phyloP scores from a whole-genome alignment of 2,329 filamentous ascomycete genomes.

The Diaporthe sp. region DNA sequence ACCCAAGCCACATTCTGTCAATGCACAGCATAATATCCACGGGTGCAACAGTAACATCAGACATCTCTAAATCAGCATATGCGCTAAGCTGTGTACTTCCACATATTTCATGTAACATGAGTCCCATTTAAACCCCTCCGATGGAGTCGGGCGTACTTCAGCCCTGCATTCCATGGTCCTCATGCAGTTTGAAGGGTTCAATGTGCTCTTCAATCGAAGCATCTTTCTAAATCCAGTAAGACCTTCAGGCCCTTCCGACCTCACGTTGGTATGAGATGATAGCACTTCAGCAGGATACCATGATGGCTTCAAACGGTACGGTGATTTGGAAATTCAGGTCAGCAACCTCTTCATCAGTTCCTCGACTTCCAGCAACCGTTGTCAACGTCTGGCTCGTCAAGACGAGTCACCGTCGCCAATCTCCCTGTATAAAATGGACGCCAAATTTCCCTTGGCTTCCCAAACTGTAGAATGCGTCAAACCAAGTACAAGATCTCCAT shows the following conservation, averaged over 20 bases:
- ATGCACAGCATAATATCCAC: background rate
- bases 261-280: background rate
- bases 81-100: background rate
- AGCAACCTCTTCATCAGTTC: background rate
- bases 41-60: background rate
- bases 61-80: background rate
- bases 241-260: background rate
- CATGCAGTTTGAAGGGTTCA: background rate
- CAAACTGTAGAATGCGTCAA: background rate
- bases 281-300: background rate
- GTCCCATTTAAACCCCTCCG: background rate
- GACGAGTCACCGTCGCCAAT: background rate
- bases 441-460: background rate
- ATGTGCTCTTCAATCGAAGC: background rate
- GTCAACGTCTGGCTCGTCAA: background rate
- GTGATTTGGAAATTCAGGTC: background rate
- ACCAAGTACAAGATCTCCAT: background rate
- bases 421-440: background rate
- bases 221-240: background rate
- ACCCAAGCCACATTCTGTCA: background rate
- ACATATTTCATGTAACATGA: background rate
- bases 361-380: background rate
- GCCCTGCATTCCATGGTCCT: background rate
- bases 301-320: background rate
- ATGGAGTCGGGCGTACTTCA: background rate